A percentile compares a stretch with the other conserved stretches of the same genome.
These are phyloP conservation scores for Pochonia chlamydosporia DNA, from an alignment of 2,329 filamentous ascomycete genomes.

Conservation along the genomic window DNA sequence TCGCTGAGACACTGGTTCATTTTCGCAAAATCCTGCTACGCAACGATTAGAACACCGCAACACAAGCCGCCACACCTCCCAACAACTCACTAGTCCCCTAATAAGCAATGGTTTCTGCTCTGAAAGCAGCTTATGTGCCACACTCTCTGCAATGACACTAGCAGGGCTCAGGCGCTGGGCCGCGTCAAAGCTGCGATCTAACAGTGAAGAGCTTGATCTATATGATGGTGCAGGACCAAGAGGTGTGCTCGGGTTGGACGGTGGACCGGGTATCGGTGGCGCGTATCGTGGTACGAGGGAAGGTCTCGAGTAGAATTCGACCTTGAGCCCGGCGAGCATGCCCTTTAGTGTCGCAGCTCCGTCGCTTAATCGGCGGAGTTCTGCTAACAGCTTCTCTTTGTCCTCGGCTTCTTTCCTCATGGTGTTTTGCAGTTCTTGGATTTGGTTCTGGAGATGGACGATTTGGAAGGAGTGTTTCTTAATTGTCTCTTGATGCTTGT, in stretches of 20 bases:
- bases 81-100: neutral
- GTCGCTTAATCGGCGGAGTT: neutral
- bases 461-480: constrained; percentile 12
- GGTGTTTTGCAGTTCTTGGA: constrained; percentile 1
- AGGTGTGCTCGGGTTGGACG: too few species aligned
- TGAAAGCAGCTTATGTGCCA: neutral
- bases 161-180: too few species aligned
- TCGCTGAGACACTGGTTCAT: neutral
- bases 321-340: constrained; percentile 5
- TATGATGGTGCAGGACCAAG: too few species aligned
- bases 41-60: neutral
- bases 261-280: too few species aligned
- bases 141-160: neutral
- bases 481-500: neutral
- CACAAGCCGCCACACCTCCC: neutral
- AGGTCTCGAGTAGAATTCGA: constrained; percentile 3
- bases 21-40: neutral
- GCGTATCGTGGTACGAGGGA: too few species aligned
- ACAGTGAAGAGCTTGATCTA: too few species aligned
- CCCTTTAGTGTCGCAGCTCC: constrained; percentile 12
- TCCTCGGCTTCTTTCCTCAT: neutral
- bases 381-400: neutral
- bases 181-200: too few species aligned
- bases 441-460: constrained; percentile 10
- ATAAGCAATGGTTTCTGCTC: constrained; percentile 1